Percentiles rank a stretch among this genome's conserved stretches.
These are phyloP conservation scores for Aureoboletus auriporus DNA, from an alignment of 768 basidiomycete species.

Conservation along the genomic window DNA sequence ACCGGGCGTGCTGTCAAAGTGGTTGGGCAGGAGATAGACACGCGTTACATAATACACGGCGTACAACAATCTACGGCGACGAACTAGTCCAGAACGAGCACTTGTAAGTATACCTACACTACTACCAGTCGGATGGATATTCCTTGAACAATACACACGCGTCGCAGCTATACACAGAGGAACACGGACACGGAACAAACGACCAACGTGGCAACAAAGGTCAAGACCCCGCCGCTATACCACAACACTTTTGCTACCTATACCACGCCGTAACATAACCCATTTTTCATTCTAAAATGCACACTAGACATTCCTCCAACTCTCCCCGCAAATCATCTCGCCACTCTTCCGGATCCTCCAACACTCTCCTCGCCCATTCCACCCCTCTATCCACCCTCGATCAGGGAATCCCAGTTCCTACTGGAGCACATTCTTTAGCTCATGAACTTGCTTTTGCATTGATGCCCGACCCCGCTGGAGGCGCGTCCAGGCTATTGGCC, in stretches of 20 bases:
- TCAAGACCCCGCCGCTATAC: constrained; percentile 3
- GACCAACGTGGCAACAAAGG: no score
- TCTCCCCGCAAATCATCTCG: constrained; percentile 29
- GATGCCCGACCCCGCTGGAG: constrained; percentile 79
- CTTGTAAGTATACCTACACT: neutral
- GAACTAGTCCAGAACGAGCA: neutral
- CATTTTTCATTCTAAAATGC: constrained; percentile 14
- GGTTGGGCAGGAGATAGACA: constrained; percentile 9
- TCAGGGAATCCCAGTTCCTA: constrained; percentile 27
- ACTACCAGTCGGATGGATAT: constrained; percentile 22
- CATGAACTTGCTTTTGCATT: constrained; percentile 85
- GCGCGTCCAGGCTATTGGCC: constrained; percentile 67
- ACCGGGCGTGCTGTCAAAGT: constrained; percentile 14
- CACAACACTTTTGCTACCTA: no score
- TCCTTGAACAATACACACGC: constrained; percentile 20
- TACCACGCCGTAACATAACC: constrained; percentile 3
- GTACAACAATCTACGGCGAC: neutral
- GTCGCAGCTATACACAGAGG: neutral
- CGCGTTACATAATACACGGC: constrained; percentile 15
- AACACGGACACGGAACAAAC: constrained; percentile 2
- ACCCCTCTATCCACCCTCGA: constrained; percentile 30
- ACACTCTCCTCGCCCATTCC: constrained; percentile 17
- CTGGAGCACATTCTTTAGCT: constrained; percentile 61
- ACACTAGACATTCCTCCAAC: constrained; percentile 23
- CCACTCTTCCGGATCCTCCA: constrained; percentile 24